phyloP scores from a whole-genome alignment of 179 eudicot genomes.

The Pouteria campechiana region DNA sequence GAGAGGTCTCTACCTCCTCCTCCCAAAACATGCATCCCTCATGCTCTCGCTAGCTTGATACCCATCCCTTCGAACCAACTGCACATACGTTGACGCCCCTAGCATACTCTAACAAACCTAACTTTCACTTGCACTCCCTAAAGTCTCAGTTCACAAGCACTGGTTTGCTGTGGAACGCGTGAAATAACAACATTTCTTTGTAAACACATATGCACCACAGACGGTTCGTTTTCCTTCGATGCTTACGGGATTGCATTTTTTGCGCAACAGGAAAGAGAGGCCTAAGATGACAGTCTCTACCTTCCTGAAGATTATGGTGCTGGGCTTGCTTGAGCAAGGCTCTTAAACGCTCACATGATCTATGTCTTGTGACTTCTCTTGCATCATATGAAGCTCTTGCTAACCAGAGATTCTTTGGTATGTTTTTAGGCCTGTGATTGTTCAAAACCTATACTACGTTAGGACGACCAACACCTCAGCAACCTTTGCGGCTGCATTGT shows the following conservation, averaged over 20 bases:
- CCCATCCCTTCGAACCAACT: too few relatives aligned
- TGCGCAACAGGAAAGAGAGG: slow-evolving; percentile 54
- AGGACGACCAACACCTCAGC: slow-evolving; percentile 85
- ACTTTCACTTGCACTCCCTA: too few relatives aligned
- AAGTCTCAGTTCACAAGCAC: too few relatives aligned
- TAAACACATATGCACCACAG: too few relatives aligned
- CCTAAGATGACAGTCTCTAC: slow-evolving; percentile 64
- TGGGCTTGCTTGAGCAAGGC: slow-evolving; percentile 62
- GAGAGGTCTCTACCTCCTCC: slow-evolving; percentile 40
- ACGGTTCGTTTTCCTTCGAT: neutral
- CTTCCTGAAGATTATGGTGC: slow-evolving; percentile 46
- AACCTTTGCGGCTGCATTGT: slow-evolving; percentile 83
- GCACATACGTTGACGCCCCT: too few relatives aligned
- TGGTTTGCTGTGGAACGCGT: slow-evolving; percentile 1
- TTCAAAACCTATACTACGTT: slow-evolving; percentile 54
- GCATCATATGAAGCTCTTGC: neutral
- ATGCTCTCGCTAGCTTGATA: neutral
- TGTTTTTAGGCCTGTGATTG: slow-evolving; percentile 67
- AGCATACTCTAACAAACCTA: too few relatives aligned
- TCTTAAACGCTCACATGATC: neutral
- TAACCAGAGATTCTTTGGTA: neutral
- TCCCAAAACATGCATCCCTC: neutral
- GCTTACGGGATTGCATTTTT: neutral
- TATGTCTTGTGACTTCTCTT: neutral
- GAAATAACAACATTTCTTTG: too few relatives aligned